These are phyloP conservation scores for Vitis hybrid DNA, from an alignment of 177 flowering plant species.

Conservation along the genomic window DNA sequence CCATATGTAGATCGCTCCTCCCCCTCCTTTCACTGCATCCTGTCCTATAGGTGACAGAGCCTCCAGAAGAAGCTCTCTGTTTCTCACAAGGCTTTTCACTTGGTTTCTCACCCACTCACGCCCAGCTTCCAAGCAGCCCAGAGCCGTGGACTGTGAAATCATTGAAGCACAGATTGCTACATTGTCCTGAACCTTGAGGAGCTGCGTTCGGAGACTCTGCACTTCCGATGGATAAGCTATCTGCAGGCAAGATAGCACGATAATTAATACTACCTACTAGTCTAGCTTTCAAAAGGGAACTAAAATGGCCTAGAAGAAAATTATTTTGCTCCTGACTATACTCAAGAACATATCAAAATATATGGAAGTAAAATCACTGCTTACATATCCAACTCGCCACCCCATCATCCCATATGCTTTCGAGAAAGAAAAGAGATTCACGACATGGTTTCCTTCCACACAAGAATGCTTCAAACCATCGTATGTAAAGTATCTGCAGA, in stretches of 20 bases:
- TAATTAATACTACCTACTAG: neutral
- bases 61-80: constrained; percentile 6
- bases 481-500: constrained; percentile 16
- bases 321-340: too few relatives aligned
- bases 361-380: neutral
- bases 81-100: constrained; percentile 12
- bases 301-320: too few relatives aligned
- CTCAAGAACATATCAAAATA: neutral
- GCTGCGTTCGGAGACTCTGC: constrained; percentile 14
- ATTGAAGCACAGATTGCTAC: constrained; percentile 19
- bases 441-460: constrained; percentile 18
- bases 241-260: neutral
- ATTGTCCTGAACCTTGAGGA: constrained; percentile 19
- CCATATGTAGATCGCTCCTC: constrained; percentile 19
- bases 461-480: constrained; percentile 15
- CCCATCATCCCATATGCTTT: constrained; percentile 25
- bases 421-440: constrained; percentile 20
- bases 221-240: constrained; percentile 16
- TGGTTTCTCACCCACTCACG: constrained; percentile 16
- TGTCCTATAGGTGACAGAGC: constrained; percentile 15
- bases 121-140: constrained; percentile 12
- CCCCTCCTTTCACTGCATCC: constrained; percentile 17
- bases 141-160: constrained; percentile 14
- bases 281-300: too few relatives aligned
- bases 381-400: constrained; percentile 23